phyloP scores from a whole-genome alignment of 345 rosid species.

The Arabis alpina region DNA sequence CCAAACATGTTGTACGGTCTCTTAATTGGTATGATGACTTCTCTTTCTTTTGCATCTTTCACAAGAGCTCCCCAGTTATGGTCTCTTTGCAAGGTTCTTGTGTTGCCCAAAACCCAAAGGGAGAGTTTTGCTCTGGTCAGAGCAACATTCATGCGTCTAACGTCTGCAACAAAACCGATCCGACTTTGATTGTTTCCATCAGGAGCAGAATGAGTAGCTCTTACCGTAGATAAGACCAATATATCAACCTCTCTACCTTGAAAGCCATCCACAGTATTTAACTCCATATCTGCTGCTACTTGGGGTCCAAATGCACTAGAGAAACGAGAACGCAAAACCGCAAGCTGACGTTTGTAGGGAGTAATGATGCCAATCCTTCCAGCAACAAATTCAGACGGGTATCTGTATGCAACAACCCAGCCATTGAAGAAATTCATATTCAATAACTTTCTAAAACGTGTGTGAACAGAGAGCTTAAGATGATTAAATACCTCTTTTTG shows the following conservation, averaged over 20 bases:
- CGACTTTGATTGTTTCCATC: conserved; percentile 54
- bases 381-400: conserved; percentile 76
- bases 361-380: conserved; percentile 89
- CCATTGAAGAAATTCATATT: conserved; percentile 21
- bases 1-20: conserved; percentile 63
- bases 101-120: conserved; percentile 93
- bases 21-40: conserved; percentile 58
- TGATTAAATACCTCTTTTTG: conserved; percentile 59
- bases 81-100: conserved; percentile 72
- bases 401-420: conserved; percentile 48
- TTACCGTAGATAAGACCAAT: conserved; percentile 86
- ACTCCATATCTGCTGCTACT: conserved; percentile 75
- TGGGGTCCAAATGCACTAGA: conserved; percentile 75
- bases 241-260: conserved; percentile 96
- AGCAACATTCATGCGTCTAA: conserved; percentile 94
- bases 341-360: conserved; percentile 86
- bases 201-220: conserved; percentile 62
- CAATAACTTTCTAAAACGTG: not conserved
- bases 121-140: conserved; percentile 91
- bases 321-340: conserved; percentile 78
- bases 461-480: conserved; percentile 14
- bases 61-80: conserved; percentile 85
- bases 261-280: conserved; percentile 96
- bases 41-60: conserved; percentile 84
- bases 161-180: conserved; percentile 95